Conservation (phyloP, 208 protist species). For the Leishmania turanica region DNA sequence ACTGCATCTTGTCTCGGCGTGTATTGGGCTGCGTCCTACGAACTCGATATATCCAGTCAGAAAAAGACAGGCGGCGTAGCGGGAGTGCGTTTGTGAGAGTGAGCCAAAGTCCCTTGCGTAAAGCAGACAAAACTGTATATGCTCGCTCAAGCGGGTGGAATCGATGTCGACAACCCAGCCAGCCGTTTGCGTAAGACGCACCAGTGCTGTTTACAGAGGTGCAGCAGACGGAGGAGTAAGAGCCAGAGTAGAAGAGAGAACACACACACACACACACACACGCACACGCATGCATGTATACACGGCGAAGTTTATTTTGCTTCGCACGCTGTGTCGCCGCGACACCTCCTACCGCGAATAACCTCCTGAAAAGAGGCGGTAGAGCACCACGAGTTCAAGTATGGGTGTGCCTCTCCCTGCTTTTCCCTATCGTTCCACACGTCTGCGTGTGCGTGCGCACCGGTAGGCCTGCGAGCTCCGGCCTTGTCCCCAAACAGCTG, state of each 20-base stretch:
- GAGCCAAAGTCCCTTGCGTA: background rate
- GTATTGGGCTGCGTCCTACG: background rate
- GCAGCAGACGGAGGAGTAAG: background rate
- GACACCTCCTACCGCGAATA: background rate
- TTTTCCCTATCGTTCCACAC: background rate
- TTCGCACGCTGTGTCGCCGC: background rate
- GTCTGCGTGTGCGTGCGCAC: background rate
- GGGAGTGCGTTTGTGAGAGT: background rate
- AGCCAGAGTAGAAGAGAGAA: background rate
- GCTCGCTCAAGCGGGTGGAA: background rate
- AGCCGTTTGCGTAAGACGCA: background rate
- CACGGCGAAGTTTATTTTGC: background rate
- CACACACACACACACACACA: background rate
- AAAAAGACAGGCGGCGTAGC: background rate
- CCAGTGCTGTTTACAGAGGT: background rate
- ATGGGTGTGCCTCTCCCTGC: background rate
- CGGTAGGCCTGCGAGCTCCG: background rate
- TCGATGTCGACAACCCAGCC: background rate
- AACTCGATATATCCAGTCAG: background rate
- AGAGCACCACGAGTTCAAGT: background rate
- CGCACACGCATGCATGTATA: background rate
- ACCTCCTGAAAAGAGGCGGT: background rate
- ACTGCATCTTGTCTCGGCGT: slow-evolving; percentile 35
- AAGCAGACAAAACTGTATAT: background rate
- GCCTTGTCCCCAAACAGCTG: background rate